Conservation (phyloP, 129 eudicot species). For the Dittrichia graveolens region DNA sequence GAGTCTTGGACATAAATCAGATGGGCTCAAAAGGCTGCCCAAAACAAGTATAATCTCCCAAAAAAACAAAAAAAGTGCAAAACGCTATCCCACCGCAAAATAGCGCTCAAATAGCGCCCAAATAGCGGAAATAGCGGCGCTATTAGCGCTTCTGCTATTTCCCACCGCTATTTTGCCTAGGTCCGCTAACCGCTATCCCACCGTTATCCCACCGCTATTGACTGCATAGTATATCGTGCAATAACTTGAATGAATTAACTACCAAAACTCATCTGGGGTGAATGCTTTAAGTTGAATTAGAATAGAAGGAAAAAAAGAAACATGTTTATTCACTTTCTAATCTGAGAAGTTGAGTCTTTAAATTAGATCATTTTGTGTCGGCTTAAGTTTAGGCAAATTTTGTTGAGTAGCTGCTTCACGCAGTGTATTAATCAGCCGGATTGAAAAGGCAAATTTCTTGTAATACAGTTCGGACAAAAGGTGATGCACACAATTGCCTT, state of each 20-base stretch:
- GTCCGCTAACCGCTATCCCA: too few relatives aligned
- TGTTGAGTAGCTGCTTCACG: constrained; percentile 20
- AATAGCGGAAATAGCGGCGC: too few relatives aligned
- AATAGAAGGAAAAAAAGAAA: constrained; percentile 7
- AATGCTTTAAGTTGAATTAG: constrained; percentile 9
- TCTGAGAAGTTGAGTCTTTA: constrained; percentile 1
- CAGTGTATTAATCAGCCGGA: neutral
- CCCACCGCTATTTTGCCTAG: too few relatives aligned
- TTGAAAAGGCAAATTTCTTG: constrained; percentile 19
- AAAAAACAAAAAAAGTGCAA: too few relatives aligned
- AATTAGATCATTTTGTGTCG: neutral
- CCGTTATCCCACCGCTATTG: too few relatives aligned
- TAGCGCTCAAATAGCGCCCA: too few relatives aligned
- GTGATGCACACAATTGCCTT: neutral
- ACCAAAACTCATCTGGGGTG: constrained; percentile 12
- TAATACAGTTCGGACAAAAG: neutral
- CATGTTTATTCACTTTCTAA: neutral
- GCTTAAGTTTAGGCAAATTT: constrained; percentile 4
- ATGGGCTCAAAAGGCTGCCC: too few relatives aligned
- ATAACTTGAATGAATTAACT: constrained; percentile 12
- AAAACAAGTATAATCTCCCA: too few relatives aligned
- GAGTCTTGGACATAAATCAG: too few relatives aligned
- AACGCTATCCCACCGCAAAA: too few relatives aligned
- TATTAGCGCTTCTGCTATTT: too few relatives aligned
- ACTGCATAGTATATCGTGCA: constrained; percentile 21